phyloP scores from a whole-genome alignment of 164 flowering plant species.

The Vitis rupestris region DNA sequence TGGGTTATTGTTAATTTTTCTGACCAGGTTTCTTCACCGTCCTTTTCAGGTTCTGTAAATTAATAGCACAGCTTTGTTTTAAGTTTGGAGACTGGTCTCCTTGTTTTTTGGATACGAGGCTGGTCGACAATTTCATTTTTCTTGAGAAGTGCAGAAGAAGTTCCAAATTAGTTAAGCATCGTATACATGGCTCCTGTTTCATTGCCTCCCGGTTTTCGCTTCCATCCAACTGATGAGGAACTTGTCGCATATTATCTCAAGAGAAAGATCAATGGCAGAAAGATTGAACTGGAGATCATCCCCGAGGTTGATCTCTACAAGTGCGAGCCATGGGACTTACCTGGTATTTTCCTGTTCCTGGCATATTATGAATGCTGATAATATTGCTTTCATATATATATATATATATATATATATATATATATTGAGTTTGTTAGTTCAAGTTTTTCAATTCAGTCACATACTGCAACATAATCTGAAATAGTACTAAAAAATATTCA shows the following conservation, averaged over 20 bases:
- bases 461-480: no score
- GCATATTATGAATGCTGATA: no score
- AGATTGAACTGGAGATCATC: constrained; percentile 61
- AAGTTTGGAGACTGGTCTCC: not conserved
- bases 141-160: not conserved
- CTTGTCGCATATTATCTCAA: constrained; percentile 63
- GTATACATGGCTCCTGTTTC: constrained; percentile 58
- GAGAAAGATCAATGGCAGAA: constrained; percentile 54
- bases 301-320: constrained; percentile 76
- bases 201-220: constrained; percentile 65
- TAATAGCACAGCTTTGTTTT: no score
- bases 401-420: no score
- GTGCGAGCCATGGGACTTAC: constrained; percentile 74
- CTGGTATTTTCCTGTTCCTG: constrained; percentile 30
- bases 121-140: not conserved
- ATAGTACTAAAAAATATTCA: no score
- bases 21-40: no score
- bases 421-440: no score
- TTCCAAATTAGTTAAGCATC: not conserved
- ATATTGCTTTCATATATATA: no score
- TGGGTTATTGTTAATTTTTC: no score
- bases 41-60: no score
- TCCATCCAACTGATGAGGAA: constrained; percentile 65
- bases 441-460: no score
- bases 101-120: not conserved